phyloP scores from a whole-genome alignment of 2,329 filamentous ascomycete species.

The Aspergillus alliaceus region DNA sequence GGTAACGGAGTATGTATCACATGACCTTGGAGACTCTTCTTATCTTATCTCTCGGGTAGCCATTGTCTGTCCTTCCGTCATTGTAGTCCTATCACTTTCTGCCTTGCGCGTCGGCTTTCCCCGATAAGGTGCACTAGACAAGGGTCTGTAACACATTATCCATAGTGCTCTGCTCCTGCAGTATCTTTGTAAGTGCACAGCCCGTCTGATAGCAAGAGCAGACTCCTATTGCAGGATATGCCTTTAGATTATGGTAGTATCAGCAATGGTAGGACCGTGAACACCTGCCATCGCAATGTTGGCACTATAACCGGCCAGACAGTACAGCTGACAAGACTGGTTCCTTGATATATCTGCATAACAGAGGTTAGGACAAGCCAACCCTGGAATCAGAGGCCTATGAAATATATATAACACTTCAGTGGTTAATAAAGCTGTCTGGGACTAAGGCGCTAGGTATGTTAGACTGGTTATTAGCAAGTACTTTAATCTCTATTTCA shows the following conservation, averaged over 20 bases:
- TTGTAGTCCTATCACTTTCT: no score
- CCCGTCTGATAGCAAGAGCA: slow-evolving; percentile 6
- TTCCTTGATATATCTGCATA: neutral
- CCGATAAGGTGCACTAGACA: no score
- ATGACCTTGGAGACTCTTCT: no score
- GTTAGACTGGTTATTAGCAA: slow-evolving; percentile 4
- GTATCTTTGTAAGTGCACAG: neutral
- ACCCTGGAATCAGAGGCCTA: neutral
- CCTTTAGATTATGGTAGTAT: slow-evolving; percentile 1
- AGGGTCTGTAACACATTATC: no score
- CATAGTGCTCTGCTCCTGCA: neutral
- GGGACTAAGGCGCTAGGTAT: neutral
- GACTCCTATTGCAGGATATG: slow-evolving; percentile 3
- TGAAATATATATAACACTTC: slow-evolving; percentile 2
- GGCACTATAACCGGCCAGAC: slow-evolving; percentile 6
- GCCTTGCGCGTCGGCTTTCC: no score
- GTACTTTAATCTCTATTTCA: slow-evolving; percentile 2
- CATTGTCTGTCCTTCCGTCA: no score
- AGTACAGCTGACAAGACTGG: slow-evolving; percentile 1
- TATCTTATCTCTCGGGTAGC: no score
- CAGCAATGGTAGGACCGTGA: slow-evolving; percentile 4
- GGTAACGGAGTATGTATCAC: no score
- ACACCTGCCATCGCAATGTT: slow-evolving; percentile 5
- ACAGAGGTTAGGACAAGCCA: slow-evolving; percentile 1
- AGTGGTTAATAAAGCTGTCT: slow-evolving; percentile 4